A percentile compares a stretch with the other conserved stretches of the same genome.
phyloP scores from a whole-genome alignment of 352 stramenopile genomes.

The Pythium brachiatum region DNA sequence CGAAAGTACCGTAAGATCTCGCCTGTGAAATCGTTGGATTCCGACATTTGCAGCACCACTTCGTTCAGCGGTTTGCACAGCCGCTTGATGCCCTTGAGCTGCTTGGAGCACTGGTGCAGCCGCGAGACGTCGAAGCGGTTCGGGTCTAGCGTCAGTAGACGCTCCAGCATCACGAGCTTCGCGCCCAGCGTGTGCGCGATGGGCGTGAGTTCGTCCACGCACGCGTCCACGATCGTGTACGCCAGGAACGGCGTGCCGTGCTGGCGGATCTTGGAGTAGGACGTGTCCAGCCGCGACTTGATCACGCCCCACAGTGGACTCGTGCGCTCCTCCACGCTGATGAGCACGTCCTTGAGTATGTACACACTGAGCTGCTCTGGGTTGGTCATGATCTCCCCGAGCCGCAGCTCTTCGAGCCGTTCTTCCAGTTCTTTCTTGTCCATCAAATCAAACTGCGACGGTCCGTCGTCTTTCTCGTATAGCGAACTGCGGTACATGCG shows the following conservation, averaged over 20 bases:
- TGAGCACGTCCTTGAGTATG: slow-evolving; percentile 67
- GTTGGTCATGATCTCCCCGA: slow-evolving; percentile 64
- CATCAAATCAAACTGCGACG: slow-evolving; percentile 65
- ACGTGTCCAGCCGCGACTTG: slow-evolving; percentile 64
- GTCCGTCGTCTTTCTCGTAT: slow-evolving; percentile 47
- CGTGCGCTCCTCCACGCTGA: slow-evolving; percentile 61
- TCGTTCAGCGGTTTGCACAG: slow-evolving; percentile 75
- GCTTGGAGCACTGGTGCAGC: slow-evolving; percentile 55
- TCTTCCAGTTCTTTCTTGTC: slow-evolving; percentile 57
- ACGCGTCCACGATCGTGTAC: slow-evolving; percentile 80
- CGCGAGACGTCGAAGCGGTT: slow-evolving; percentile 58
- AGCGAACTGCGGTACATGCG: slow-evolving; percentile 70
- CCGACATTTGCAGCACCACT: slow-evolving; percentile 63
- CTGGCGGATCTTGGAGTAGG: slow-evolving; percentile 83
- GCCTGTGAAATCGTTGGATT: slow-evolving; percentile 67
- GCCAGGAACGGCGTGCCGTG: slow-evolving; percentile 67
- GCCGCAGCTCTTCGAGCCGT: slow-evolving; percentile 51
- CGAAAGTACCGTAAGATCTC: slow-evolving; percentile 79
- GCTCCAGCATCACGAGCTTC: slow-evolving; percentile 71
- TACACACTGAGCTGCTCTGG: slow-evolving; percentile 79
- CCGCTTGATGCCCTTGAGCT: slow-evolving; percentile 72
- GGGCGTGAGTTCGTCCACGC: slow-evolving; percentile 76
- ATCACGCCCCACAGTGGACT: slow-evolving; percentile 56
- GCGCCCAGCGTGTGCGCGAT: slow-evolving; percentile 73
- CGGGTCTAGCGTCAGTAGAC: slow-evolving; percentile 52